Conservation (phyloP, 495 filamentous ascomycete genomes). For the Hypoxylon trugodes region DNA sequence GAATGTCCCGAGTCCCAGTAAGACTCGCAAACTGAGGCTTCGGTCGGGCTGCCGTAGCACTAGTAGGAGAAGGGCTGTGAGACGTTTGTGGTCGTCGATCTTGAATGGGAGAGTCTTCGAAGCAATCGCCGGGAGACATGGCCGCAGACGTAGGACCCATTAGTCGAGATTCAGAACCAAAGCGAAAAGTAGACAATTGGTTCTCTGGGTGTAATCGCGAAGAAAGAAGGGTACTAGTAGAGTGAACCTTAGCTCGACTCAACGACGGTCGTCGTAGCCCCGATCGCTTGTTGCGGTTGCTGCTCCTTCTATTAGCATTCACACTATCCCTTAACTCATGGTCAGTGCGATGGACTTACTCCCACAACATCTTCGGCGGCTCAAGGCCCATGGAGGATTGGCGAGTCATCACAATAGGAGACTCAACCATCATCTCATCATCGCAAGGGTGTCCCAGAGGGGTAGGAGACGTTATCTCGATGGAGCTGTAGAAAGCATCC, state of each 20-base stretch:
- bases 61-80: slow-evolving; percentile 60
- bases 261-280: slow-evolving; percentile 69
- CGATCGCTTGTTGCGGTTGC: slow-evolving; percentile 66
- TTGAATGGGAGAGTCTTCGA: slow-evolving; percentile 78
- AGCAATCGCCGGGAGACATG: slow-evolving; percentile 79
- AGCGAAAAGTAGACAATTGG: slow-evolving; percentile 77
- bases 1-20: slow-evolving; percentile 53
- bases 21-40: slow-evolving; percentile 66
- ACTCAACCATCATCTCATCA: slow-evolving; percentile 60
- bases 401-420: slow-evolving; percentile 52
- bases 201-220: slow-evolving; percentile 60
- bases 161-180: slow-evolving; percentile 65
- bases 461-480: slow-evolving; percentile 73
- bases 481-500: slow-evolving; percentile 67
- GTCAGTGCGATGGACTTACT: slow-evolving; percentile 53
- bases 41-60: slow-evolving; percentile 63
- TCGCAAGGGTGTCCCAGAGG: slow-evolving; percentile 58
- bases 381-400: slow-evolving; percentile 60
- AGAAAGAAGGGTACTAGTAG: slow-evolving; percentile 58
- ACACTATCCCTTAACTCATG: neutral
- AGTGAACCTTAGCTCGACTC: slow-evolving; percentile 65
- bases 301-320: slow-evolving; percentile 17
- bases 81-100: slow-evolving; percentile 67
- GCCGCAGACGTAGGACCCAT: slow-evolving; percentile 54
- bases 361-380: slow-evolving; percentile 55